Evolutionary conservation across 495 filamentous ascomycete species (phyloP).

Genomic region (Schizothecium vesticola): DNA sequence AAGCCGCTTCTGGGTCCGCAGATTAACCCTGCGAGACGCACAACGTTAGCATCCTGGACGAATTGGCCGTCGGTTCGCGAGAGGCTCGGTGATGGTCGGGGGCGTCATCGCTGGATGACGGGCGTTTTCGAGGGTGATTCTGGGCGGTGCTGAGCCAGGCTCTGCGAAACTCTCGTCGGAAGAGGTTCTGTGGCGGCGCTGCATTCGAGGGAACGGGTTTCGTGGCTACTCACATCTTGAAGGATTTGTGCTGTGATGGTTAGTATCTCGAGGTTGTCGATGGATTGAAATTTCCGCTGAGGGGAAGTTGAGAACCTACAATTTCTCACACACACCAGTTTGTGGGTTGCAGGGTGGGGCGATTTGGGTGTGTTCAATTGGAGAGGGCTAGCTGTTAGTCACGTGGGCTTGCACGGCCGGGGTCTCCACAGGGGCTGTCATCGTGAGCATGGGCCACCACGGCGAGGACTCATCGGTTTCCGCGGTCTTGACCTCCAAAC

Average conservation of each 20-base stretch:
- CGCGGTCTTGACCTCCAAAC: background rate
- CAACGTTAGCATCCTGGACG: constrained; percentile 33
- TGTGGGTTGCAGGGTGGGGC: constrained; percentile 33
- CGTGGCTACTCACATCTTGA: constrained; percentile 50
- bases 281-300: constrained; percentile 36
- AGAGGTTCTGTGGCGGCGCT: background rate
- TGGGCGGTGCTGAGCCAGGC: constrained; percentile 3
- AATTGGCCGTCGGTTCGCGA: background rate
- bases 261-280: constrained; percentile 40
- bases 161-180: background rate
- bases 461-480: background rate
- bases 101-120: constrained; percentile 4
- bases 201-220: constrained; percentile 8
- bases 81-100: constrained; percentile 3
- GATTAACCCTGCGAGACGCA: constrained; percentile 76
- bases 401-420: constrained; percentile 11
- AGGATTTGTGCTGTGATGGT: constrained; percentile 42
- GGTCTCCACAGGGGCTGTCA: background rate
- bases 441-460: background rate
- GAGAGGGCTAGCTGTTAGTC: constrained; percentile 27
- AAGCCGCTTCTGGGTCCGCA: constrained; percentile 99
- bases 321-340: constrained; percentile 35
- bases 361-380: constrained; percentile 21
- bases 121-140: constrained; percentile 2
- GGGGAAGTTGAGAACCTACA: constrained; percentile 34